A percentile compares a stretch with the other conserved stretches of the same genome.
These are phyloP conservation scores for Lepiota brunneoincarnata DNA, from an alignment of 768 basidiomycete genomes.

Conservation along the genomic window DNA sequence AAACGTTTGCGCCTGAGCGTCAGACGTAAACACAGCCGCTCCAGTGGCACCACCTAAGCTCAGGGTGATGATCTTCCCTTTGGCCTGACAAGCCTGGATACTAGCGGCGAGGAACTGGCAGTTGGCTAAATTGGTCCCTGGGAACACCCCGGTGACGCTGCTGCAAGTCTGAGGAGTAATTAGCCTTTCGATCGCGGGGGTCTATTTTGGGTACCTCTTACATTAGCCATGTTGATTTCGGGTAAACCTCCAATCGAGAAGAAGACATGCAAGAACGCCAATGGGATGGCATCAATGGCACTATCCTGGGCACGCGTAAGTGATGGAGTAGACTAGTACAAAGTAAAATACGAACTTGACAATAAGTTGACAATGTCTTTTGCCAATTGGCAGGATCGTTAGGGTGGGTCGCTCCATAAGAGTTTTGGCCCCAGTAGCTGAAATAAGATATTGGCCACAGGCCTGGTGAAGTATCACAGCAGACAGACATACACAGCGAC, in stretches of 20 bases:
- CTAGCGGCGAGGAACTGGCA: conserved; percentile 54
- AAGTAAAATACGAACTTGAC: conserved; percentile 33
- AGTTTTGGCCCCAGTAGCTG: conserved; percentile 60
- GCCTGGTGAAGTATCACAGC: neutral
- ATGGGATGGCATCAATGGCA: conserved; percentile 54
- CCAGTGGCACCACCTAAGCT: conserved; percentile 55
- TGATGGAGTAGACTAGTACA: neutral
- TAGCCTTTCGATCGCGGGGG: neutral
- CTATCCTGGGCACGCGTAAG: conserved; percentile 36
- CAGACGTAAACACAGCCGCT: conserved; percentile 46
- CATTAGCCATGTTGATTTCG: conserved; percentile 60
- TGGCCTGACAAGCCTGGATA: conserved; percentile 56
- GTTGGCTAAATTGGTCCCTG: conserved; percentile 55
- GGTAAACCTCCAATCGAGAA: conserved; percentile 58
- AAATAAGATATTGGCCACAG: neutral
- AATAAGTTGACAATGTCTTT: conserved; percentile 47
- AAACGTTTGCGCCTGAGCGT: conserved; percentile 48
- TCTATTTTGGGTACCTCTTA: conserved; percentile 16
- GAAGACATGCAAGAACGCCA: conserved; percentile 62
- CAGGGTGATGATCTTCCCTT: conserved; percentile 49
- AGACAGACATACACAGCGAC: conserved; percentile 24
- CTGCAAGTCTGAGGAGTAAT: conserved; percentile 45
- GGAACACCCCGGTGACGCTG: conserved; percentile 39
- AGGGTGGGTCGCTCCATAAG: conserved; percentile 49
- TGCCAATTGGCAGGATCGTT: conserved; percentile 45